phyloP scores from a whole-genome alignment of 2,329 filamentous ascomycete genomes.

The Alternaria novae-zelandiae region DNA sequence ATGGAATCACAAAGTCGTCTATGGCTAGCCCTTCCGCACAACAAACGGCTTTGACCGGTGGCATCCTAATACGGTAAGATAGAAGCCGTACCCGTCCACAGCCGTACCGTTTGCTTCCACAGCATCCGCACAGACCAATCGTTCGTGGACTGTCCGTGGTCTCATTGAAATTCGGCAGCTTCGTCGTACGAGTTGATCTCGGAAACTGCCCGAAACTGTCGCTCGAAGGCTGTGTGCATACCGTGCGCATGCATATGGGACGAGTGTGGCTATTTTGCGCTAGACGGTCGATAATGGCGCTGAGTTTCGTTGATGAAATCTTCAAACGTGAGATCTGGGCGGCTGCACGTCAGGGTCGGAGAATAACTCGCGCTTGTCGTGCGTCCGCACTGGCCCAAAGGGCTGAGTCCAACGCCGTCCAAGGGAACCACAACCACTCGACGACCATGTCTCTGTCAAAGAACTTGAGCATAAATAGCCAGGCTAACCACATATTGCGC shows the following conservation, averaged over 20 bases:
- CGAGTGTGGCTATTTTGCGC: slow-evolving; percentile 1
- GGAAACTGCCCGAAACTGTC: slow-evolving; percentile 27
- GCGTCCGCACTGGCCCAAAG: background rate
- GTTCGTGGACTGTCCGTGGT: slow-evolving; percentile 39
- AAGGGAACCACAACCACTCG: background rate
- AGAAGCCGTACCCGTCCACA: slow-evolving; percentile 17
- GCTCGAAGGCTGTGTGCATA: slow-evolving; percentile 31
- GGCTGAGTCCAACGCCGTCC: background rate
- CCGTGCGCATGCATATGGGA: slow-evolving; percentile 9
- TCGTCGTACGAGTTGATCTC: slow-evolving; percentile 31
- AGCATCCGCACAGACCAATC: slow-evolving; percentile 41
- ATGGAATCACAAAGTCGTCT: slow-evolving; percentile 24
- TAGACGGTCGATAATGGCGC: background rate
- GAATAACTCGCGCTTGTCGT: background rate
- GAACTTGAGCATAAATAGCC: background rate
- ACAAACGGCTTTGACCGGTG: slow-evolving; percentile 30
- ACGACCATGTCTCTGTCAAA: background rate
- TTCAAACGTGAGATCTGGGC: slow-evolving; percentile 2
- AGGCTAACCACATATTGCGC: background rate
- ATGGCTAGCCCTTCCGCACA: slow-evolving; percentile 22
- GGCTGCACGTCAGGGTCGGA: background rate
- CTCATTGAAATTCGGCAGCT: slow-evolving; percentile 35
- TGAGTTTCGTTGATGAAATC: background rate
- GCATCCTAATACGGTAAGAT: slow-evolving; percentile 27
- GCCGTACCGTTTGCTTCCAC: slow-evolving; percentile 32